These are phyloP conservation scores for Auxenochlorella pyrenoidosa DNA, from an alignment of 139 green algal species.

Conservation along the genomic window DNA sequence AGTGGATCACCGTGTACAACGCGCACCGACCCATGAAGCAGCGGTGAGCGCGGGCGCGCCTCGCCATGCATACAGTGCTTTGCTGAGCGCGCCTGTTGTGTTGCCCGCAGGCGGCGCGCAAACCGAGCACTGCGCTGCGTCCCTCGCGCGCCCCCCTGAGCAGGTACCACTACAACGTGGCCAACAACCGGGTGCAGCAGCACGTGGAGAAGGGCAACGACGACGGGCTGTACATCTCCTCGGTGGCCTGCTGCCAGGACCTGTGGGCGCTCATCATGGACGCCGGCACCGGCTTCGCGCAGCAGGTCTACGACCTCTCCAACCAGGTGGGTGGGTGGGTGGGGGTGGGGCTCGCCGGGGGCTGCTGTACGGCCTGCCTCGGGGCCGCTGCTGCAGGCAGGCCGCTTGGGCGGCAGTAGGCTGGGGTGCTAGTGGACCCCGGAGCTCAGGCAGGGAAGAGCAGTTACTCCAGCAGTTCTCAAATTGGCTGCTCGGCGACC, in stretches of 20 bases:
- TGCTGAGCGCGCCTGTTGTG: too few relatives aligned
- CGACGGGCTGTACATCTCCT: slow-evolving; percentile 96
- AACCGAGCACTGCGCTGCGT: too few relatives aligned
- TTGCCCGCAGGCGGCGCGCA: too few relatives aligned
- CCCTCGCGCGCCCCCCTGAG: background rate
- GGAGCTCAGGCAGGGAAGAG: too few relatives aligned
- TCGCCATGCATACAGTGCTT: too few relatives aligned
- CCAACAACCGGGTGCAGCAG: slow-evolving; percentile 93
- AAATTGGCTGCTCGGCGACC: too few relatives aligned
- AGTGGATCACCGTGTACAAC: slow-evolving; percentile 99
- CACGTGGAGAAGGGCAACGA: slow-evolving; percentile 98
- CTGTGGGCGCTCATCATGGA: slow-evolving; percentile 98
- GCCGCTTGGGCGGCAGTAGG: too few relatives aligned
- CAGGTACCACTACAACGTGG: slow-evolving; percentile 99
- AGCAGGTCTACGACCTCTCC: slow-evolving; percentile 52
- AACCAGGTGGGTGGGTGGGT: slow-evolving; percentile 54
- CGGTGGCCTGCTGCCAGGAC: slow-evolving; percentile 96
- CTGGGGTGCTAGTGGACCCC: too few relatives aligned
- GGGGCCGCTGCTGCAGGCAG: too few relatives aligned
- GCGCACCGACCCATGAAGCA: slow-evolving; percentile 99
- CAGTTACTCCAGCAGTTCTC: too few relatives aligned
- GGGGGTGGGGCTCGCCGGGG: too few relatives aligned
- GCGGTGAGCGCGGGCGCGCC: slow-evolving; percentile 57
- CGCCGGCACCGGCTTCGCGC: slow-evolving; percentile 93
- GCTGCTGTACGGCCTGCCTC: too few relatives aligned